phyloP scores from a whole-genome alignment of 768 basidiomycete genomes.

The Agaricus bisporus region DNA sequence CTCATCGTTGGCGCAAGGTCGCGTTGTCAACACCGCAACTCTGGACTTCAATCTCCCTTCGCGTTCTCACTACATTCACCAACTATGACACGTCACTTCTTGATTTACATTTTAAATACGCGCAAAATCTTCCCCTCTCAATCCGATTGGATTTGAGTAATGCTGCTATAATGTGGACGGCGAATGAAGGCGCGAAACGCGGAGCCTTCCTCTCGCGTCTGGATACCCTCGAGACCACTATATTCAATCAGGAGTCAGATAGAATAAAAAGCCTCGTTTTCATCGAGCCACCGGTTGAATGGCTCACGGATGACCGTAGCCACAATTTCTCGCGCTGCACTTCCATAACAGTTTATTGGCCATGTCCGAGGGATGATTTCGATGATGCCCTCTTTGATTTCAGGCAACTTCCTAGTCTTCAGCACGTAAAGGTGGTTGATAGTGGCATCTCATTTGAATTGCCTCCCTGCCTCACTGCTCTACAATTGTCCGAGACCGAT shows the following conservation, averaged over 20 bases:
- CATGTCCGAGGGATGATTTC: too few species aligned
- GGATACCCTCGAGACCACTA: background rate
- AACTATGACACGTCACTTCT: background rate
- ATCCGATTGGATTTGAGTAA: background rate
- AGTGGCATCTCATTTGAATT: too few species aligned
- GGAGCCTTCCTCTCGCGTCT: too few species aligned
- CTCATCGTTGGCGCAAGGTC: background rate
- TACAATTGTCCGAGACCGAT: too few species aligned
- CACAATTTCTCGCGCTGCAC: background rate
- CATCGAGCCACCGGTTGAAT: background rate
- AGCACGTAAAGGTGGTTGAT: too few species aligned
- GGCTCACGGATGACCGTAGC: background rate
- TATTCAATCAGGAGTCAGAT: background rate
- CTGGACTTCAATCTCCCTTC: background rate
- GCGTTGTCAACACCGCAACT: background rate
- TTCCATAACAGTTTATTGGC: background rate
- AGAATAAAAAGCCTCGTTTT: background rate
- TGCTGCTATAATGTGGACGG: too few species aligned
- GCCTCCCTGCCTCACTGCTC: too few species aligned
- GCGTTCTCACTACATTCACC: background rate
- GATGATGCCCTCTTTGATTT: too few species aligned
- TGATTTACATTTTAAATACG: conserved; percentile 2
- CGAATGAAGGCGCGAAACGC: too few species aligned
- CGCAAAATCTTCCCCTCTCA: background rate
- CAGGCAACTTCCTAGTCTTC: too few species aligned